Evolutionary conservation across 306 rosid species (phyloP), one percentile per base, ranked within the genome.

Genomic region (Quercus suber): DNA sequence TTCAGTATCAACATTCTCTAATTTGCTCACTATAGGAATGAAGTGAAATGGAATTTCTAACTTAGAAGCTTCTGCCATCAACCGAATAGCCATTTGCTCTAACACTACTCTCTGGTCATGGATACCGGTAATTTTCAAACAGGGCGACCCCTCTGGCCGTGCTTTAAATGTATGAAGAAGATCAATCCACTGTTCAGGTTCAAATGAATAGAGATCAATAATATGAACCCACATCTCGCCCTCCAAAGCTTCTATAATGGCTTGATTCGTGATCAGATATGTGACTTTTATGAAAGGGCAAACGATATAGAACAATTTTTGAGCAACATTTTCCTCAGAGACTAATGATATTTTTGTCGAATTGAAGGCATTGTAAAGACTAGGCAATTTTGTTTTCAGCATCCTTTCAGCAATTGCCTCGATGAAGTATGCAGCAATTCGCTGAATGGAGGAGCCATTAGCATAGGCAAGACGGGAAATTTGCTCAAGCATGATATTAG

Each of bases 171-270:
- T 88, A 37, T 76, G 87, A 18, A 94, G 65, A 73, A 94, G 88
- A 78, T 89, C 83, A 58, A 91, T 80, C 99, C 97, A 92, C 68
- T 94, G 99, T 0, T 90, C 91, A 31, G 99, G 95, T 71, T 94
- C 93, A 71, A 83, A 89, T 35, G 93, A 87, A 57, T 91, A 88
- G 20, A 94, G 90, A 85, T 92, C 99, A 75, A 94, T 87, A 10
- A 94, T 89, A 25, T 94, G 99, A 78, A 94, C 87, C 65, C 86
- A 56, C 57, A 76, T 81, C 81, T 94, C 99, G 9, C 88, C 88
- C 61, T 91, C 93, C 97, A 92, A 91, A 0, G 93, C 87, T 79
- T 94, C 97, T 4, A 91, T 56, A 61, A 94, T 94, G 20, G 97
- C 93, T 68, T 89, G 99, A 57, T 94, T 94, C 28, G 97, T 89